Evolutionary conservation across 2,329 filamentous ascomycete genomes (phyloP), one percentile per base, ranked within the genome.

Genomic region (Diplodia sapinea): DNA sequence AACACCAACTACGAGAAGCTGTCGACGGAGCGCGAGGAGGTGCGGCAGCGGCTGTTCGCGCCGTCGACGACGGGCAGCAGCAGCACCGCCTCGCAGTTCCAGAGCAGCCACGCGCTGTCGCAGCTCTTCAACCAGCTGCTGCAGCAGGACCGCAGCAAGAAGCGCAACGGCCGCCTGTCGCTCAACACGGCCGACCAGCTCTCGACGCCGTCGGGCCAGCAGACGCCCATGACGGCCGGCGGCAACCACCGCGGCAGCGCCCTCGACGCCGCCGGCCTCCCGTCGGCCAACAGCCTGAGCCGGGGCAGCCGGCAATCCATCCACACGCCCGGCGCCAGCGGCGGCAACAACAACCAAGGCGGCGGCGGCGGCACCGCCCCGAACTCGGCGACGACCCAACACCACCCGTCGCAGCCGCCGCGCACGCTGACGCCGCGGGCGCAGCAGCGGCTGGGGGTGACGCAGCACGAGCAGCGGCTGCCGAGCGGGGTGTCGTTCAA

Each of bases 401-500:
- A 76, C 77, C 67, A 70, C 43, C 43, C 43, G 71, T 79, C 55
- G 70, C 82, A 77, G 72, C 82, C 69, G 70, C 80, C 68, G 71
- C 80, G 73, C 71, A 79, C 74, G 12, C 70, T 67, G 2, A 64
- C 70, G 15, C 47, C 83, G 66, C 88, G 89, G 74, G 88, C 89
- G 78, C 88, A 97, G 71, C 79, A 86, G 70, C 85, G 90, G 40
- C 98, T 94, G 75, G 95, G 94, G 70, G 91, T 99, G 11, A 87
- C 90, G 8, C 88, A 92, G 71, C 91, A 94, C 76, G 94, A 98
- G 67, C 91, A 98, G 67, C 91, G 94, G 33, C 85, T 97, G 49
- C 89, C 90, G 1, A 91, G 90, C 9, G 94, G 95, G 7, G 92
- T 97, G 43, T 90, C 92, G 15, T 98, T 98, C 85, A 91, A 94